These are phyloP conservation scores for Kwoniella europaea DNA, from an alignment of 768 basidiomycete genomes.

Conservation along the genomic window DNA sequence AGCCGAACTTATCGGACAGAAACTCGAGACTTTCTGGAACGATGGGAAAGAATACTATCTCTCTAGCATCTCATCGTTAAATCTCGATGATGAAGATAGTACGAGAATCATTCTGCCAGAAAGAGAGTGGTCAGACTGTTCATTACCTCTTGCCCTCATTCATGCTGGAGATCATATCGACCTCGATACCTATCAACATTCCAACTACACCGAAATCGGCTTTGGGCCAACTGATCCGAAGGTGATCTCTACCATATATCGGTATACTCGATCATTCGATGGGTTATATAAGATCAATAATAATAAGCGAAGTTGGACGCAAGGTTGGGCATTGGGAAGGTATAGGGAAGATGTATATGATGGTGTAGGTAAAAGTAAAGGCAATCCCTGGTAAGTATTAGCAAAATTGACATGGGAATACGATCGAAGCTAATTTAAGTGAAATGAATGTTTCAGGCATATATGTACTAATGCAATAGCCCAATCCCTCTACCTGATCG, in stretches of 20 bases:
- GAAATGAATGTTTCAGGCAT: conserved; percentile 31
- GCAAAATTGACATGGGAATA: no score
- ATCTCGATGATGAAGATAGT: background rate
- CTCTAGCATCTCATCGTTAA: background rate
- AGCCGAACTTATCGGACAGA: conserved; percentile 17
- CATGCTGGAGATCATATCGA: conserved; percentile 32
- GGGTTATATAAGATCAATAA: conserved; percentile 54
- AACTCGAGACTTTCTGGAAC: conserved; percentile 48
- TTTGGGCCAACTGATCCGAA: conserved; percentile 16
- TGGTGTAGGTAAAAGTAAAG: conserved; percentile 51
- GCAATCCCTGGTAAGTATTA: conserved; percentile 55
- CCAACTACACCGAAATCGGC: conserved; percentile 1
- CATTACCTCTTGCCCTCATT: conserved; percentile 51
- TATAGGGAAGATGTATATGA: conserved; percentile 58
- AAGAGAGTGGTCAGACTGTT: conserved; percentile 49
- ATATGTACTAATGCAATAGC: conserved; percentile 49
- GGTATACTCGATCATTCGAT: conserved; percentile 51
- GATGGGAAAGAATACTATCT: conserved; percentile 17
- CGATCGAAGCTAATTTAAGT: conserved; percentile 19
- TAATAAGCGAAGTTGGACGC: conserved; percentile 28
- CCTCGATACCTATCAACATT: background rate
- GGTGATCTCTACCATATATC: conserved; percentile 46
- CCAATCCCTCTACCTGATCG: conserved; percentile 35
- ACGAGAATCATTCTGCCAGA: background rate
- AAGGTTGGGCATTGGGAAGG: conserved; percentile 52